phyloP scores from a whole-genome alignment of 2,329 filamentous ascomycete species.

The Pestalotiopsis fici region DNA sequence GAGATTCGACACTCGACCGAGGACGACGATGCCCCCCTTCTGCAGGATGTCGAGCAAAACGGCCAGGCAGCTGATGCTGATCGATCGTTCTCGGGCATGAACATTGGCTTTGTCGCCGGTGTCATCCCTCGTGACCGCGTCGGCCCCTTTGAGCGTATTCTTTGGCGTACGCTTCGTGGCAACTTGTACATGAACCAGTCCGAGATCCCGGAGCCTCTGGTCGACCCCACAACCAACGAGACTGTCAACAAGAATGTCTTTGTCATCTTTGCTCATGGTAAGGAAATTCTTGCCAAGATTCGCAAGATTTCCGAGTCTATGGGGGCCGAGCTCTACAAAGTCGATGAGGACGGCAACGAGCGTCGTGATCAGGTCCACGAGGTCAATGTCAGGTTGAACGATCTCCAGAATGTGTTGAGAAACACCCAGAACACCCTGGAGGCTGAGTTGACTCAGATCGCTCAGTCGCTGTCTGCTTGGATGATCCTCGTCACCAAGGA shows the following conservation, averaged over 20 bases:
- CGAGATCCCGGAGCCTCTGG: conserved; percentile 90
- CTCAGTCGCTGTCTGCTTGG: conserved; percentile 90
- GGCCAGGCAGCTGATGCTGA: conserved; percentile 67
- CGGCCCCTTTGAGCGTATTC: conserved; percentile 92
- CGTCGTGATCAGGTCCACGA: conserved; percentile 95
- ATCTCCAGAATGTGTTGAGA: conserved; percentile 86
- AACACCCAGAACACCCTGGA: conserved; percentile 96
- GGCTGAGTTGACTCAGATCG: conserved; percentile 91
- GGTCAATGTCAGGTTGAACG: conserved; percentile 89
- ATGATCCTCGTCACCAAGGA: conserved; percentile 98
- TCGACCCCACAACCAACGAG: conserved; percentile 92
- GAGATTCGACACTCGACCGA: conserved; percentile 91
- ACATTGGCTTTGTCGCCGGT: conserved; percentile 97
- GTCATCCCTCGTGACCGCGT: conserved; percentile 93
- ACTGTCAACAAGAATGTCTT: conserved; percentile 96
- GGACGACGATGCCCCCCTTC: conserved; percentile 88
- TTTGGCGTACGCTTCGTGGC: conserved; percentile 95
- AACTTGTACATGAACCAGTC: conserved; percentile 99
- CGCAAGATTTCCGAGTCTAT: conserved; percentile 98
- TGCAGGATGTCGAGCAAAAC: conserved; percentile 90
- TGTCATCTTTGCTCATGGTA: conserved; percentile 97
- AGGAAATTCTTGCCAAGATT: conserved; percentile 98
- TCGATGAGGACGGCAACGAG: conserved; percentile 96
- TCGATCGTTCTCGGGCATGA: conserved; percentile 93
- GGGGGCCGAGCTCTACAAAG: conserved; percentile 91